Conservation (phyloP, 2,329 filamentous ascomycete species). For the Colletotrichum sp. region DNA sequence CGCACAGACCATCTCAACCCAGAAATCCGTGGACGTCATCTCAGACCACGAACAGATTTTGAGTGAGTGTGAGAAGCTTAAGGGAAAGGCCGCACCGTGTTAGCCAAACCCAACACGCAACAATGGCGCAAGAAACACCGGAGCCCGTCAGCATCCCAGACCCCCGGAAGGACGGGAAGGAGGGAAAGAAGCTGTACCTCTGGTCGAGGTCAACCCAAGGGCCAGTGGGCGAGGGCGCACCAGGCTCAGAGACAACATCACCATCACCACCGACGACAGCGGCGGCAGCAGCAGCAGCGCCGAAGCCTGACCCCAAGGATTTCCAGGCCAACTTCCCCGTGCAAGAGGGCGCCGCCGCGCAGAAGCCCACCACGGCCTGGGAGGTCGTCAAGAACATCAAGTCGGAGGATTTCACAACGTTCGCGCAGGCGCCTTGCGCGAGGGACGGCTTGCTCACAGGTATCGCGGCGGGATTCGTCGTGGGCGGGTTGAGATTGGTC, state of each 20-base stretch:
- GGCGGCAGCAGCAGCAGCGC: neutral
- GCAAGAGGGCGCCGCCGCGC: slow-evolving; percentile 12
- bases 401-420: slow-evolving; percentile 69
- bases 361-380: slow-evolving; percentile 40
- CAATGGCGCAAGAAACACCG: slow-evolving; percentile 13
- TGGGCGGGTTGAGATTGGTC: slow-evolving; percentile 77
- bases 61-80: neutral
- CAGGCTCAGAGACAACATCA: neutral
- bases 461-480: slow-evolving; percentile 78
- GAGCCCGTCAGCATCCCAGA: neutral
- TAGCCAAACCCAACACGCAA: neutral
- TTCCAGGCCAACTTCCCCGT: slow-evolving; percentile 25
- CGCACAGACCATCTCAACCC: slow-evolving; percentile 20
- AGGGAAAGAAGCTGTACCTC: slow-evolving; percentile 5
- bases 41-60: slow-evolving; percentile 22
- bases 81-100: neutral
- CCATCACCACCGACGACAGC: neutral
- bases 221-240: slow-evolving; percentile 22
- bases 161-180: neutral
- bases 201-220: slow-evolving; percentile 2
- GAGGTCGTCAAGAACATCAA: slow-evolving; percentile 74
- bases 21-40: slow-evolving; percentile 24
- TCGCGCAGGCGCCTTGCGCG: slow-evolving; percentile 84
- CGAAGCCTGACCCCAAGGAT: slow-evolving; percentile 16
- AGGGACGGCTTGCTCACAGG: slow-evolving; percentile 83